Conservation (phyloP, 1,139 yeast genomes). For the Magnusiomyces sp. region DNA sequence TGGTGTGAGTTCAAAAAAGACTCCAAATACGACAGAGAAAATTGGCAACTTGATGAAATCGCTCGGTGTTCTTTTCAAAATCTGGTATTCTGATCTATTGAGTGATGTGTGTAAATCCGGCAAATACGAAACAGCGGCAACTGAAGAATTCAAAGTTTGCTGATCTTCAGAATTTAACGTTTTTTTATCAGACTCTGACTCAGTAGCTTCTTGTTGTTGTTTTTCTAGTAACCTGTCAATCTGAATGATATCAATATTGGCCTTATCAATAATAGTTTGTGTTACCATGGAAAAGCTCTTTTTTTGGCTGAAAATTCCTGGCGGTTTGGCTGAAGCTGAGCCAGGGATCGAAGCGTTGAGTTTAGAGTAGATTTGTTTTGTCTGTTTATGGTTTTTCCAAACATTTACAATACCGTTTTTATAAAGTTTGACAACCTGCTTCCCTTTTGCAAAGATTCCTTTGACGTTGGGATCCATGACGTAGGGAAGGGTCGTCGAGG, state of each 20-base stretch:
- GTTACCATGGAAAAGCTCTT: slow-evolving; percentile 20
- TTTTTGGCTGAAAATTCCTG: too few species aligned
- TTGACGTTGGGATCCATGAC: slow-evolving; percentile 2
- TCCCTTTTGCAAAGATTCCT: slow-evolving; percentile 23
- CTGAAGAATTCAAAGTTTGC: slow-evolving; percentile 4
- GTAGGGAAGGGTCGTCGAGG: slow-evolving; percentile 12
- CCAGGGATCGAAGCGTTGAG: slow-evolving; percentile 9
- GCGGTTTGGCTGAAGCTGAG: too few species aligned
- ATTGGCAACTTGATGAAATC: slow-evolving; percentile 56
- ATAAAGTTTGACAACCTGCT: slow-evolving; percentile 27
- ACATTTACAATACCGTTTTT: slow-evolving; percentile 31
- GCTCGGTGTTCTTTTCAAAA: slow-evolving; percentile 46
- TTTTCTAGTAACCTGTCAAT: background rate
- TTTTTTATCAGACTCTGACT: background rate
- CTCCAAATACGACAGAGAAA: slow-evolving; percentile 48
- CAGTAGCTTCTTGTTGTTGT: background rate
- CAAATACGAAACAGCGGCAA: background rate
- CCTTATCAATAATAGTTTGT: slow-evolving; percentile 24
- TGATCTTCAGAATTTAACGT: slow-evolving; percentile 3
- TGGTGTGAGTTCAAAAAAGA: slow-evolving; percentile 61
- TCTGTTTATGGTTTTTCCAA: slow-evolving; percentile 26
- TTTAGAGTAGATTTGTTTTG: too few species aligned
- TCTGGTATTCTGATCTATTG: slow-evolving; percentile 47
- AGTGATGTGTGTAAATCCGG: slow-evolving; percentile 24
- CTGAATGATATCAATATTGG: slow-evolving; percentile 16